Base-by-base conservation (phyloP, 2,329 filamentous ascomycete genomes). In the Zasmidium angulare region DNA sequence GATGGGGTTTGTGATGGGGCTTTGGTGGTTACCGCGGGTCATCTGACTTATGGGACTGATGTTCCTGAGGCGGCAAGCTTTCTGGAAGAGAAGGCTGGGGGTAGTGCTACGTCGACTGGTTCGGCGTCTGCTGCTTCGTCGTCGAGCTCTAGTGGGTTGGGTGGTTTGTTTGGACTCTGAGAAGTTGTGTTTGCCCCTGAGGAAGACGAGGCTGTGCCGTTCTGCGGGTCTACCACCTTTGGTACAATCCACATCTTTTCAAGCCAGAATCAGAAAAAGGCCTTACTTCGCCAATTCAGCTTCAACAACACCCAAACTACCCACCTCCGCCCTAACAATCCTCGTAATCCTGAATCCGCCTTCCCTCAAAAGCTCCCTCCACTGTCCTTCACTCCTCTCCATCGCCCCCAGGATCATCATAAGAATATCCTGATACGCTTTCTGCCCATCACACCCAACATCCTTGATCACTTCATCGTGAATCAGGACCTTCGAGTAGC, bases 1-100 rank as follows among this genome's bases (percentile, higher is more conserved):
- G 75, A 77, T 61, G 56, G 68, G 1, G 75, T 77, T 2, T 77
- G 75, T 56, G 46, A 56, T 17, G 75, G 75, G 3, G 70, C 68
- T 6, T 63, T 77, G 46, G 59, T 63, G 1, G 70, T 77, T 22
- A 70, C 71, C 14, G 63, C 67, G 0, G 68, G 71, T 31, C 74
- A 76, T 58, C 66, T 75, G 31, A 65, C 65, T 2, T 77, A 76
- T 22, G 56, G 46, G 6, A 40, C 22, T 3, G 62, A 65, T 48
- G 61, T 65, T 9, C 46, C 59, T 29, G 36, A 52, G 22, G 61
- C 63, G 17, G 56, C 54, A 49, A 47, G 55, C 7, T 65, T 65
- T 52, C 46, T 63, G 50, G 46, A 43, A 17, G 36, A 43, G 36
- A 14, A 43, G n/a, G 14, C 14, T 19, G 36, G 12, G n/a, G n/a